These are phyloP conservation scores for Fusarium euwallaceae DNA, from an alignment of 2,329 filamentous ascomycete species.

Conservation along the genomic window DNA sequence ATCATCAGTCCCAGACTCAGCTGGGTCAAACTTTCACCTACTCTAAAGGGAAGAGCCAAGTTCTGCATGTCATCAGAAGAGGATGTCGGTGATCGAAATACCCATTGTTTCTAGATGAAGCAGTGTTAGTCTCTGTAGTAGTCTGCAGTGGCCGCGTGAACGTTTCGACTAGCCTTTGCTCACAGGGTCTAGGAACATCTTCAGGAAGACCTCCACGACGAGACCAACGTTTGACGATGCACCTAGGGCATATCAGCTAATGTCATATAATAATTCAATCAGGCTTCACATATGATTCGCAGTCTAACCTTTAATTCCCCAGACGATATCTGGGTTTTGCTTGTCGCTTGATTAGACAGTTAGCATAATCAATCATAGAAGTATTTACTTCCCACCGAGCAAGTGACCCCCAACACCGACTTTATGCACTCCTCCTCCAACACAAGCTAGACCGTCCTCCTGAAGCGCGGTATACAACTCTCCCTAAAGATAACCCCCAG, in stretches of 20 bases:
- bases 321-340: background rate
- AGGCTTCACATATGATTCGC: background rate
- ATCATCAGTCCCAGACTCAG: too few relatives aligned
- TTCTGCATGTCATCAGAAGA: background rate
- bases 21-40: background rate
- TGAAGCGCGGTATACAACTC: background rate
- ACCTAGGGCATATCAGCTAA: background rate
- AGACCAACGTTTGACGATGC: background rate
- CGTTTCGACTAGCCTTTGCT: background rate
- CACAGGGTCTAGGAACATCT: background rate
- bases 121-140: background rate
- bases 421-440: background rate
- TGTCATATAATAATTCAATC: background rate
- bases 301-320: background rate
- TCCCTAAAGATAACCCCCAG: background rate
- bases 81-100: background rate
- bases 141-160: too few relatives aligned
- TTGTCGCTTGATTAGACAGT: background rate
- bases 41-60: background rate
- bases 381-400: background rate
- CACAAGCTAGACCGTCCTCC: background rate
- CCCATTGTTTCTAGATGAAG: background rate
- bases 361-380: background rate
- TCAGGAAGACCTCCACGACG: background rate
- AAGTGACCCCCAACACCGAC: background rate